Conservation (phyloP, 2,329 filamentous ascomycete genomes). For the Penicillium sp. region DNA sequence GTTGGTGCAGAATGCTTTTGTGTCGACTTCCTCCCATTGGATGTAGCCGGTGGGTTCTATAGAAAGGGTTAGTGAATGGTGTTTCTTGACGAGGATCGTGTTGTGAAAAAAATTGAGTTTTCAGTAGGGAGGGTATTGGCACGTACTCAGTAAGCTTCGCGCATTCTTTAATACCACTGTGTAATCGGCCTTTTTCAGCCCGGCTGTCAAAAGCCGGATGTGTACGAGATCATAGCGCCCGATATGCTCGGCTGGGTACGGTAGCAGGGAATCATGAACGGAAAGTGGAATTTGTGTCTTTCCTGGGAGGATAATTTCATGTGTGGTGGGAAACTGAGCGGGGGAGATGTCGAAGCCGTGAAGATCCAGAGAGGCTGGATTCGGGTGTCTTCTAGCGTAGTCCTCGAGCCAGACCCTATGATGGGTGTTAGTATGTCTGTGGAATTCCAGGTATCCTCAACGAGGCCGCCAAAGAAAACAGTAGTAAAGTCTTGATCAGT, state of each 20-base stretch:
- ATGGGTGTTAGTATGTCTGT: not conserved
- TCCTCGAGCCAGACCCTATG: constrained; percentile 33
- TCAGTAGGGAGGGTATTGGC: not conserved
- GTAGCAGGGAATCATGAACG: constrained; percentile 32
- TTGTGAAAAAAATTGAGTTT: not conserved
- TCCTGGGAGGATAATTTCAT: constrained; percentile 21
- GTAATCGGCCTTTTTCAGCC: constrained; percentile 32
- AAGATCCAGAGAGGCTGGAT: constrained; percentile 19
- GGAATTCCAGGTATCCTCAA: not conserved
- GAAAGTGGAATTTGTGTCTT: constrained; percentile 10
- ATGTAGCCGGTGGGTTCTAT: constrained; percentile 33
- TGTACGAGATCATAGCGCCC: constrained; percentile 39
- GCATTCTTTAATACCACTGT: constrained; percentile 30
- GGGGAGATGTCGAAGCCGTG: constrained; percentile 40
- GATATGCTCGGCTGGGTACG: constrained; percentile 33
- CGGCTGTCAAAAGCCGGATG: constrained; percentile 33
- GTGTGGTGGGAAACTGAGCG: constrained; percentile 30
- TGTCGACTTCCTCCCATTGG: constrained; percentile 36
- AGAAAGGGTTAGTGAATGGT: not conserved
- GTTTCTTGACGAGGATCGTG: not conserved
- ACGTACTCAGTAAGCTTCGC: constrained; percentile 34
- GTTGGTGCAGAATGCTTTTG: constrained; percentile 23
- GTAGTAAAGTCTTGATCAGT: too few relatives aligned
- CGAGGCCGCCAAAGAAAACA: too few relatives aligned
- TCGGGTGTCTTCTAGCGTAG: constrained; percentile 12